Percentiles rank a stretch among this genome's conserved stretches.
Conservation (phyloP, 495 filamentous ascomycete genomes). For the Aspergillus nidulans region DNA sequence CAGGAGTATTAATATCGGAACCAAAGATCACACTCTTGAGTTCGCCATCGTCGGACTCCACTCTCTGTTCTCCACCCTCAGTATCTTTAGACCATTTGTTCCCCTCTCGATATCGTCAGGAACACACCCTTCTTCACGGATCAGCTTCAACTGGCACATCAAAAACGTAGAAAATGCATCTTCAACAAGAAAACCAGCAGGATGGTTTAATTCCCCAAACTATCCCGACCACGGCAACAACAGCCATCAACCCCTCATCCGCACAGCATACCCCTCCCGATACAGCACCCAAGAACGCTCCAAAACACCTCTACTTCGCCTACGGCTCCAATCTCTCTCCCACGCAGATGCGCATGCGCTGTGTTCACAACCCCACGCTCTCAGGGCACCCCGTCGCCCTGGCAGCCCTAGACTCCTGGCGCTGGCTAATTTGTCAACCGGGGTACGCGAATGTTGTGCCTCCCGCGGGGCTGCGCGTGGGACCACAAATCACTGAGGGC, state of each 20-base stretch:
- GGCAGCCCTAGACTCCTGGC: constrained; percentile 47
- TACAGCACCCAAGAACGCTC: background rate
- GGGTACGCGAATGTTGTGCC: constrained; percentile 69
- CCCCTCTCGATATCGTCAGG: background rate
- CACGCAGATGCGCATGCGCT: constrained; percentile 61
- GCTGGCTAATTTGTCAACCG: constrained; percentile 62
- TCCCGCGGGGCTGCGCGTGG: constrained; percentile 24
- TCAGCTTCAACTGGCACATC: too few species aligned
- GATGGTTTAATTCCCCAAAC: background rate
- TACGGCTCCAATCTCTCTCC: constrained; percentile 71
- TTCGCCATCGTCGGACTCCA: background rate
- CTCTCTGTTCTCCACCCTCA: background rate
- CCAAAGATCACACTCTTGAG: background rate
- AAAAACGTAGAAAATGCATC: constrained; percentile 17
- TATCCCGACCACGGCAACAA: background rate
- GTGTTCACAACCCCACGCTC: constrained; percentile 46
- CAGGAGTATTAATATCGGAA: background rate
- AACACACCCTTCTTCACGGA: background rate
- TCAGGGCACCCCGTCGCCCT: constrained; percentile 46
- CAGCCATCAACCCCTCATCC: constrained; percentile 21
- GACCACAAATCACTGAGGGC: constrained; percentile 16
- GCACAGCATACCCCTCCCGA: background rate
- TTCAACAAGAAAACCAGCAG: background rate
- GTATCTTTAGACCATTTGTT: background rate
- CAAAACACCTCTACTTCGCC: constrained; percentile 56